Evolutionary conservation across 345 rosid species (phyloP).

Genomic region (Arabis hirsuta): DNA sequence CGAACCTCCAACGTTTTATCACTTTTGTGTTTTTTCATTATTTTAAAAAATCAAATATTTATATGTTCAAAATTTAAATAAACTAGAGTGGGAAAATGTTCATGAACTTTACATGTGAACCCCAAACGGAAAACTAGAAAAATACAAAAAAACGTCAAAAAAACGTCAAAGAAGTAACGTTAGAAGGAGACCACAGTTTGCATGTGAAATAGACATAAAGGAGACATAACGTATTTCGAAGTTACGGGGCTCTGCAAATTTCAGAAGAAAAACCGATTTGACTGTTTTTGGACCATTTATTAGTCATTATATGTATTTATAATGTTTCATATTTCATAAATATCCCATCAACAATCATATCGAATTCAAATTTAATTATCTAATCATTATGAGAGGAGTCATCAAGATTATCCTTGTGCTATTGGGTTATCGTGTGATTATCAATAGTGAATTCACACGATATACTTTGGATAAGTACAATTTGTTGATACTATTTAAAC

Average conservation of each 20-base stretch:
- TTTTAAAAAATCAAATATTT: neutral
- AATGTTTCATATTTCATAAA: neutral
- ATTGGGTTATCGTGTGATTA: neutral
- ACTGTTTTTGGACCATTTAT: slow-evolving; percentile 18
- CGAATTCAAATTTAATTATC: neutral
- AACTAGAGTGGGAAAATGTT: slow-evolving; percentile 33
- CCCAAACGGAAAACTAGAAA: neutral
- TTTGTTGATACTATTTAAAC: neutral
- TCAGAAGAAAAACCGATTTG: slow-evolving; percentile 22
- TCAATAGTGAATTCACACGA: slow-evolving; percentile 7
- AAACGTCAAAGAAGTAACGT: slow-evolving; percentile 48
- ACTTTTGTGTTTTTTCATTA: neutral
- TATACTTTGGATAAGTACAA: neutral
- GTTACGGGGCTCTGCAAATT: slow-evolving; percentile 35
- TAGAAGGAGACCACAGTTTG: slow-evolving; percentile 30
- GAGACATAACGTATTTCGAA: slow-evolving; percentile 28
- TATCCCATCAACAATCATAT: neutral
- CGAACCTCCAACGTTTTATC: neutral
- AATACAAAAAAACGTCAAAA: slow-evolving; percentile 41
- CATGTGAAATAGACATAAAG: slow-evolving; percentile 48
- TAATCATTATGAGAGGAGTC: slow-evolving; percentile 1
- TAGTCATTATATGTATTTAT: neutral
- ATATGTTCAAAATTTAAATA: slow-evolving; percentile 5
- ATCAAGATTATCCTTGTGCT: slow-evolving; percentile 8
- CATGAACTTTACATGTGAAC: slow-evolving; percentile 34